A percentile compares a stretch with the other conserved stretches of the same genome.
Evolutionary conservation across 2,329 filamentous ascomycete genomes (phyloP).

Genomic region (Chaetomium globosum): DNA sequence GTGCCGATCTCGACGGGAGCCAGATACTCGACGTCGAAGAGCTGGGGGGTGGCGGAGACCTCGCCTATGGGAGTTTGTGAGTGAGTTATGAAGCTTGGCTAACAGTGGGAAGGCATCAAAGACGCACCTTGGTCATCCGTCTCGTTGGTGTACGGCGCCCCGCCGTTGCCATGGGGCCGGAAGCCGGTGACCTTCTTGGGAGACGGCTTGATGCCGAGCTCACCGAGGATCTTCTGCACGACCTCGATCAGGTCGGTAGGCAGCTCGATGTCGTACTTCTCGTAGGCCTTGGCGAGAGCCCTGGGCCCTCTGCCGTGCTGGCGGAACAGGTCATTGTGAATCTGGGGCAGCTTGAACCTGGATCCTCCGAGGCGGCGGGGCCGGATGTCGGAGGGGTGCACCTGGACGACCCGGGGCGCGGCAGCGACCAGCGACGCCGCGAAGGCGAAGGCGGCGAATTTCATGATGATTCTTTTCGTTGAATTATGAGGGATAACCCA

Average conservation of each 20-base stretch:
- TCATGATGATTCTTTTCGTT: conserved; percentile 40
- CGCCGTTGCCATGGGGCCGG: conserved; percentile 1
- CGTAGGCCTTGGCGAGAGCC: conserved; percentile 46
- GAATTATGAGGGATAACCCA: not conserved
- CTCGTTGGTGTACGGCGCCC: conserved; percentile 26
- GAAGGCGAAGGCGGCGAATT: conserved; percentile 41
- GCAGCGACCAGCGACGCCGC: conserved; percentile 42
- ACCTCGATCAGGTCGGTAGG: conserved; percentile 42
- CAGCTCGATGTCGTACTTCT: conserved; percentile 45
- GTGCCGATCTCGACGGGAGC: conserved; percentile 63
- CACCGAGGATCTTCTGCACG: conserved; percentile 42
- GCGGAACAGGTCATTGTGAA: conserved; percentile 45
- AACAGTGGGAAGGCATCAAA: not conserved
- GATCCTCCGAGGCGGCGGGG: conserved; percentile 46
- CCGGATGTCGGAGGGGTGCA: conserved; percentile 39
- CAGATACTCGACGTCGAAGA: conserved; percentile 55
- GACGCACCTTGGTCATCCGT: conserved; percentile 31
- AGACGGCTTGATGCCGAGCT: conserved; percentile 40
- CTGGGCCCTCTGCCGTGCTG: conserved; percentile 44
- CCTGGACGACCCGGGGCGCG: conserved; percentile 39
- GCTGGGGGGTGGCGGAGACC: conserved; percentile 48
- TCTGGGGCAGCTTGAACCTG: conserved; percentile 46
- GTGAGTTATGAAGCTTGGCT: conserved; percentile 1
- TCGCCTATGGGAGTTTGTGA: conserved; percentile 41
- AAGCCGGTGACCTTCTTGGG: not conserved